These are phyloP conservation scores for Gentiana straminea DNA, from an alignment of 257 asterid genomes.

Conservation along the genomic window DNA sequence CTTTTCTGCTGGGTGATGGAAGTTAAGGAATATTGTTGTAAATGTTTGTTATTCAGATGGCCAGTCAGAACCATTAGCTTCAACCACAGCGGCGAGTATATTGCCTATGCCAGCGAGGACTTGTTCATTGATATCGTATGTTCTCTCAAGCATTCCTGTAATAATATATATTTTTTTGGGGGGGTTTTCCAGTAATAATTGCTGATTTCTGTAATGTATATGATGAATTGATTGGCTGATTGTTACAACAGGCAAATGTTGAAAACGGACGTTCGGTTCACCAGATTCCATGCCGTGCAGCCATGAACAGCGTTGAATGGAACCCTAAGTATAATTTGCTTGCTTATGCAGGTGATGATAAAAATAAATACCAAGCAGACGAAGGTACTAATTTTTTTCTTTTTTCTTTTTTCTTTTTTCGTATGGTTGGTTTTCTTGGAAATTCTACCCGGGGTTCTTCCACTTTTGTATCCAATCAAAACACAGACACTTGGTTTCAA, in stretches of 20 bases:
- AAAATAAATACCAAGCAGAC: conserved; percentile 82
- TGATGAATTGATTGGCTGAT: not conserved
- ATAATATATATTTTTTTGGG: not conserved
- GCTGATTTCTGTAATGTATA: not conserved
- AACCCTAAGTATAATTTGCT: conserved; percentile 82
- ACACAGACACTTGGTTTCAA: no score
- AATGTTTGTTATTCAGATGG: conserved; percentile 45
- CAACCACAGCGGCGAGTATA: conserved; percentile 84
- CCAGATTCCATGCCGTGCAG: conserved; percentile 93
- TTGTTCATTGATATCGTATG: conserved; percentile 90
- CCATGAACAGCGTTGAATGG: conserved; percentile 99
- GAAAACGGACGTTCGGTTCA: conserved; percentile 75
- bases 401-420: no score
- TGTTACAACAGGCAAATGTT: conserved; percentile 49
- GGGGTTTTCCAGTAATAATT: not conserved
- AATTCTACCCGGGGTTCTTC: no score
- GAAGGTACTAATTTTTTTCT: conserved; percentile 37
- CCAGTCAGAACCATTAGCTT: conserved; percentile 97
- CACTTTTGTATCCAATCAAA: no score
- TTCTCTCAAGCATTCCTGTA: conserved; percentile 5
- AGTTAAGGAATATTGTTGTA: no score
- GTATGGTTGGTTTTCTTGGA: not conserved
- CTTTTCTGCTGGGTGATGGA: not conserved
- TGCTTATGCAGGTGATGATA: conserved; percentile 98
- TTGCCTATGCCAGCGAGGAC: conserved; percentile 97